Evolutionary conservation across 257 asterid species (phyloP).

Genomic region (Verbena officinalis): DNA sequence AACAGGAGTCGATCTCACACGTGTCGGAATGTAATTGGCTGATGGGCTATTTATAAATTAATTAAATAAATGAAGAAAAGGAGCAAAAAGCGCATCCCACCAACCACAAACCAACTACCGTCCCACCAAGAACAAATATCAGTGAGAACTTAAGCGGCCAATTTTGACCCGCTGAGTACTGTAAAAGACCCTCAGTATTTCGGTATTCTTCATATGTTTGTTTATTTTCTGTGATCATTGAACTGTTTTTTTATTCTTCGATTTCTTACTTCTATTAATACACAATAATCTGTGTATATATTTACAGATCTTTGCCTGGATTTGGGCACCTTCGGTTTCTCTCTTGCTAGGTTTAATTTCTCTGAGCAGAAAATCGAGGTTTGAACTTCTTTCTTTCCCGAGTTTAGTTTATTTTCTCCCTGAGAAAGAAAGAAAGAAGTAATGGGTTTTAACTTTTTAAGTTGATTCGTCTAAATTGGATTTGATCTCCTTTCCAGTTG

Average conservation of each 20-base stretch:
- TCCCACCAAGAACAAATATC: conserved; percentile 12
- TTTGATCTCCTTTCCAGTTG: conserved; percentile 16
- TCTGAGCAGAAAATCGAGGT: conserved; percentile 36
- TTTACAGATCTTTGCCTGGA: conserved; percentile 34
- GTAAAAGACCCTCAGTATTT: conserved; percentile 23
- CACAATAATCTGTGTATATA: not conserved
- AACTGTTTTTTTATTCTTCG: conserved; percentile 12
- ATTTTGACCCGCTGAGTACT: conserved; percentile 41
- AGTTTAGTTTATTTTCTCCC: conserved; percentile 12
- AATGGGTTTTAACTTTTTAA: not conserved
- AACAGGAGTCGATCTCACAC: not conserved
- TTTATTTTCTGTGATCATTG: conserved; percentile 4
- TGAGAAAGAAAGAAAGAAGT: not conserved
- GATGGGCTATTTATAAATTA: not conserved
- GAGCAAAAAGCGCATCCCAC: conserved; percentile 25
- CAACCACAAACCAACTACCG: conserved; percentile 39
- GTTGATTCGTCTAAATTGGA: conserved; percentile 16
- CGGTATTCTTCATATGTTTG: not conserved
- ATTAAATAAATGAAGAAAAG: not conserved
- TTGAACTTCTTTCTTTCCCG: conserved; percentile 23
- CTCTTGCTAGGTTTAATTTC: conserved; percentile 26
- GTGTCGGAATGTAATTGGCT: not conserved
- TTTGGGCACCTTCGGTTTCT: conserved; percentile 10
- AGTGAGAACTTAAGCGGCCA: conserved; percentile 25
- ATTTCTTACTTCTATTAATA: conserved; percentile 24